Conservation (phyloP, 768 basidiomycete genomes). For the Leccinum obscurum region DNA sequence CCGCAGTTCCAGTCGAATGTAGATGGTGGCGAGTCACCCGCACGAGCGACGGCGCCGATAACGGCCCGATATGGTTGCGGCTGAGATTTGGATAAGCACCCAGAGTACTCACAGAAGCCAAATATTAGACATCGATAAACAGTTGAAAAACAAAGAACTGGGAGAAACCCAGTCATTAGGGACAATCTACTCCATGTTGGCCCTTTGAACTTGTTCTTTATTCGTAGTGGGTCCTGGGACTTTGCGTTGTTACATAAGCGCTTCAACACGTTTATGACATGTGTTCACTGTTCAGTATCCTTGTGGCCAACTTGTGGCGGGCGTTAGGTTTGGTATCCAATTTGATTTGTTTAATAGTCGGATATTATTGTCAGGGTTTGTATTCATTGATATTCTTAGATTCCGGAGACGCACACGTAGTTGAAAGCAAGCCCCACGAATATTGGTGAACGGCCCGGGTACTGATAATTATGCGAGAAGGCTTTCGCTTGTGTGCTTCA, state of each 20-base stretch:
- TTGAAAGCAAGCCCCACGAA: not conserved
- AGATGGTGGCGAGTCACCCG: not conserved
- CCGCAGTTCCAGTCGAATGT: conserved; percentile 2
- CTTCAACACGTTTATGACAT: not conserved
- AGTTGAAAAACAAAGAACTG: too few relatives aligned
- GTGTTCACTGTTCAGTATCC: too few relatives aligned
- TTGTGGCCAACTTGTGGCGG: not conserved
- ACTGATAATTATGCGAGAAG: not conserved
- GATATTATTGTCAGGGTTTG: not conserved
- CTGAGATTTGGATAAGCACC: not conserved
- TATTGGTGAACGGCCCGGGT: not conserved
- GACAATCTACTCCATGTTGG: not conserved
- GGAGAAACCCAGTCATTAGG: not conserved
- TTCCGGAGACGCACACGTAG: not conserved
- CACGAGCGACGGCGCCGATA: not conserved
- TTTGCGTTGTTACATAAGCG: not conserved
- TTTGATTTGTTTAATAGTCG: not conserved
- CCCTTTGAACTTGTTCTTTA: too few relatives aligned
- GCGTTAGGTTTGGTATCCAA: not conserved
- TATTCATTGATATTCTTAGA: not conserved
- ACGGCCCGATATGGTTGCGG: not conserved
- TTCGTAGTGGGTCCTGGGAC: too few relatives aligned
- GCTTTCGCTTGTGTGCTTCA: not conserved
- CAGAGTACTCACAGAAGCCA: not conserved
- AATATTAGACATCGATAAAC: not conserved